A percentile compares a stretch with the other conserved stretches of the same genome.
Conservation (phyloP, 495 filamentous ascomycete species). For the Penicillium turbatum region DNA sequence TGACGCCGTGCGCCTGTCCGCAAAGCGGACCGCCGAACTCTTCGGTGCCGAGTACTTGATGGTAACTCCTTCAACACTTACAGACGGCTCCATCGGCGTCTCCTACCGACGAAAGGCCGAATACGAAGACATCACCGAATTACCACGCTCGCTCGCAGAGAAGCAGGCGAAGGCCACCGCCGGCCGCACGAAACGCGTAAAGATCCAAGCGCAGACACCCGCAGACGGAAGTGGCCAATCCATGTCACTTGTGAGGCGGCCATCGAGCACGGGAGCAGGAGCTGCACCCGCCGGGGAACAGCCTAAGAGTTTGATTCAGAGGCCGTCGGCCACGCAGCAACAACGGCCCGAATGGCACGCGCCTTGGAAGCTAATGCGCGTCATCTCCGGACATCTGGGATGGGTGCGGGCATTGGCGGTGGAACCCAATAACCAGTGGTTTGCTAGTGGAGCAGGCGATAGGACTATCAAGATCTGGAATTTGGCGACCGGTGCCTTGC, state of each 20-base stretch:
- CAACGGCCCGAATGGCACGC: conserved; percentile 89
- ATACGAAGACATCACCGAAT: conserved; percentile 74
- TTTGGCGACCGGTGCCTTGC: conserved; percentile 74
- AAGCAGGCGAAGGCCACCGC: conserved; percentile 69
- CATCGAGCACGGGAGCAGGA: conserved; percentile 26
- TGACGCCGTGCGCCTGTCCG: conserved; percentile 51
- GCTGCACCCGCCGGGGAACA: conserved; percentile 33
- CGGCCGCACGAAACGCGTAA: conserved; percentile 54
- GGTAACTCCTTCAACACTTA: conserved; percentile 43
- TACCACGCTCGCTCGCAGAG: conserved; percentile 79
- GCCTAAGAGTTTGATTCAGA: conserved; percentile 59
- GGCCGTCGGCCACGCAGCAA: conserved; percentile 65
- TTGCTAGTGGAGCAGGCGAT: conserved; percentile 92
- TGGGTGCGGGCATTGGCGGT: conserved; percentile 92
- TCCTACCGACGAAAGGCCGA: conserved; percentile 65
- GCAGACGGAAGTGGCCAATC: conserved; percentile 40
- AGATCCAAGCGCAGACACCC: conserved; percentile 31
- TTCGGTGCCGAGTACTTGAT: conserved; percentile 55
- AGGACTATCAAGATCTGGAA: conserved; percentile 99
- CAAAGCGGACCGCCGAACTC: conserved; percentile 66
- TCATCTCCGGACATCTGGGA: conserved; percentile 93
- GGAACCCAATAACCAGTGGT: conserved; percentile 96
- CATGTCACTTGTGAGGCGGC: conserved; percentile 41
- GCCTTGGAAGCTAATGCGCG: conserved; percentile 97
- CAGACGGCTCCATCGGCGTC: conserved; percentile 46